Evolutionary conservation across 306 rosid genomes (phyloP).

Genomic region (Leucaena leucocephala): DNA sequence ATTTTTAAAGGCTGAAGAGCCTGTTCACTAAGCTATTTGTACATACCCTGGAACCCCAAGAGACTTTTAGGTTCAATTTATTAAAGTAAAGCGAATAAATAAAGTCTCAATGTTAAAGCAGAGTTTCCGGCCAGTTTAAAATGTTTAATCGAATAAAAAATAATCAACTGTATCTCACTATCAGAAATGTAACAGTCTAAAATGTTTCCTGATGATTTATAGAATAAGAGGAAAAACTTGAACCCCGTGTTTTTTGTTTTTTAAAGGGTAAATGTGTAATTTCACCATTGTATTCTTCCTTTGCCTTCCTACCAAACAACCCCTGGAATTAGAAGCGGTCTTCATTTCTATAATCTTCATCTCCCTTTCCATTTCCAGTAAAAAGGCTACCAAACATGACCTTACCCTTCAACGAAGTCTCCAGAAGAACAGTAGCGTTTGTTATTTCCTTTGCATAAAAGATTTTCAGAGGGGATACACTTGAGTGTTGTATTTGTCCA

Average conservation of each 20-base stretch:
- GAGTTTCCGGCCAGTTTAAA: too few species aligned
- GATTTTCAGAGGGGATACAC: background rate
- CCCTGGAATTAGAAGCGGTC: background rate
- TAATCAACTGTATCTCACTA: too few species aligned
- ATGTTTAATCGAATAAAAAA: too few species aligned
- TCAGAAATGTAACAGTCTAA: too few species aligned
- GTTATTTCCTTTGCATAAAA: constrained; percentile 15
- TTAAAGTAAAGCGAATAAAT: too few species aligned
- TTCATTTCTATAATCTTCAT: background rate
- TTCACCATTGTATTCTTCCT: background rate
- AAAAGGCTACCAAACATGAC: background rate
- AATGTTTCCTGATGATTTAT: too few species aligned
- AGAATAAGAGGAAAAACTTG: background rate
- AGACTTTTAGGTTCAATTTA: too few species aligned
- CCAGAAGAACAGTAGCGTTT: background rate
- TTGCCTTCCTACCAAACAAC: background rate
- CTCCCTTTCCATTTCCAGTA: background rate
- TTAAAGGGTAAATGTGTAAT: background rate
- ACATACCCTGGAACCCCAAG: too few species aligned
- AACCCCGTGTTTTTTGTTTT: background rate
- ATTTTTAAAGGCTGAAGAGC: too few species aligned
- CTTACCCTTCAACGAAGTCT: constrained; percentile 3
- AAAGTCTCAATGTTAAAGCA: too few species aligned
- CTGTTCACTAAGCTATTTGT: too few species aligned
- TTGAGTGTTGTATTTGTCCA: constrained; percentile 5